Evolutionary conservation across 1,284 basidiomycete species (phyloP).

Genomic region (Neonothopanus nambi): DNA sequence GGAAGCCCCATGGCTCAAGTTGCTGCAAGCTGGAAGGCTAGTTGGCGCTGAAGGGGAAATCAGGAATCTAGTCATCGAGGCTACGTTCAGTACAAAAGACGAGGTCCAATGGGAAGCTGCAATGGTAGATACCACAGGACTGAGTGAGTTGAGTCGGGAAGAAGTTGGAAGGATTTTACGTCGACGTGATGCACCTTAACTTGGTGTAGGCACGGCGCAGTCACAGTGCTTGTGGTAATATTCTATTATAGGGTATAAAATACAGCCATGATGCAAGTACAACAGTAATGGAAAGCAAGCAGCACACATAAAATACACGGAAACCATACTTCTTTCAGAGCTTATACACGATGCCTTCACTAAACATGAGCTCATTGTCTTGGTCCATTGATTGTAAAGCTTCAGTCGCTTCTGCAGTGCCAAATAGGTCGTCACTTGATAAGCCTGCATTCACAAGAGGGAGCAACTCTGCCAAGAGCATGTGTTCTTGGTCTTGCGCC

Average conservation of each 20-base stretch:
- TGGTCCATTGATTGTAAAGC: slow-evolving; percentile 82
- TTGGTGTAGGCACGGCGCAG: no score
- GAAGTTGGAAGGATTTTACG: slow-evolving; percentile 53
- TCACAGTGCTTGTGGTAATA: background rate
- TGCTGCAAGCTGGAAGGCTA: slow-evolving; percentile 68
- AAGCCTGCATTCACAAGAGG: slow-evolving; percentile 82
- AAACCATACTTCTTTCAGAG: slow-evolving; percentile 4
- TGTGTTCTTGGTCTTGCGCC: slow-evolving; percentile 75
- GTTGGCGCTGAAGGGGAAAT: slow-evolving; percentile 48
- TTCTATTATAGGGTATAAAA: background rate
- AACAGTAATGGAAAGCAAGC: slow-evolving; percentile 7
- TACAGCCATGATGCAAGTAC: background rate
- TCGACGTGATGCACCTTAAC: slow-evolving; percentile 33
- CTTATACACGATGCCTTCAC: slow-evolving; percentile 46
- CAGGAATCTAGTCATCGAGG: slow-evolving; percentile 30
- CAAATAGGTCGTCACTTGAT: slow-evolving; percentile 69
- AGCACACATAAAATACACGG: background rate
- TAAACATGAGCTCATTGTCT: slow-evolving; percentile 86
- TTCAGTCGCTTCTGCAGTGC: slow-evolving; percentile 75
- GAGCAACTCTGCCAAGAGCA: slow-evolving; percentile 73
- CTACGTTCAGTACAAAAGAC: slow-evolving; percentile 43
- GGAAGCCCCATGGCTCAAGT: slow-evolving; percentile 71
- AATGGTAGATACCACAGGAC: slow-evolving; percentile 46
- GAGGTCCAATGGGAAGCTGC: slow-evolving; percentile 49
- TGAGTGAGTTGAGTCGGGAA: slow-evolving; percentile 51